Evolutionary conservation across 352 stramenopile species (phyloP).

Genomic region (Pythium monospermum): DNA sequence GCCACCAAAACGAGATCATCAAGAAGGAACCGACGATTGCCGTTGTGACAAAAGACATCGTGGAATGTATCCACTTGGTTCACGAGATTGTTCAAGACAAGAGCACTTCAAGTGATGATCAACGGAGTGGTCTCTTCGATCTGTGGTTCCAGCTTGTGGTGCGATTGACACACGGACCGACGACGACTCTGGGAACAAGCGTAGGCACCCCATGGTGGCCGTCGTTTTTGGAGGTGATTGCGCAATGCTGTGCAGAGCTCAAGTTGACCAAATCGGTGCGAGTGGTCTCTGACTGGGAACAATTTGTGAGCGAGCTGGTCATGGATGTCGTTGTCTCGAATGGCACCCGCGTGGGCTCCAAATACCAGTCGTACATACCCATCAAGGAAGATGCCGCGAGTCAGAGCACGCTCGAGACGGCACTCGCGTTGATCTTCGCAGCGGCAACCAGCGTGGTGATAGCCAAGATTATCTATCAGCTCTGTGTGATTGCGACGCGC

Average conservation of each 20-base stretch:
- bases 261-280: background rate
- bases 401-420: background rate
- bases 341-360: constrained; percentile 3
- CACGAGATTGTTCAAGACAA: too few relatives aligned
- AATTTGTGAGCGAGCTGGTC: constrained; percentile 10
- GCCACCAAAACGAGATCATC: too few relatives aligned
- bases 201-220: background rate
- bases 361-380: background rate
- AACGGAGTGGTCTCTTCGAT: background rate
- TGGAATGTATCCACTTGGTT: too few relatives aligned
- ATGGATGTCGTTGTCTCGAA: constrained; percentile 7
- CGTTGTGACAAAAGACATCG: too few relatives aligned
- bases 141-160: constrained; percentile 11
- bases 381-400: background rate
- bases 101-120: background rate
- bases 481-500: background rate
- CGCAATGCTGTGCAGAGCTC: constrained; percentile 15
- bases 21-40: too few relatives aligned
- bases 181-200: background rate
- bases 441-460: background rate
- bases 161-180: background rate
- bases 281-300: background rate
- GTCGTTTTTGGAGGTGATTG: constrained; percentile 11
- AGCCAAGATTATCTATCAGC: background rate
- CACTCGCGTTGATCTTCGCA: constrained; percentile 13